phyloP scores from a whole-genome alignment of 2,329 filamentous ascomycete genomes.

The Podosphaera xanthii region DNA sequence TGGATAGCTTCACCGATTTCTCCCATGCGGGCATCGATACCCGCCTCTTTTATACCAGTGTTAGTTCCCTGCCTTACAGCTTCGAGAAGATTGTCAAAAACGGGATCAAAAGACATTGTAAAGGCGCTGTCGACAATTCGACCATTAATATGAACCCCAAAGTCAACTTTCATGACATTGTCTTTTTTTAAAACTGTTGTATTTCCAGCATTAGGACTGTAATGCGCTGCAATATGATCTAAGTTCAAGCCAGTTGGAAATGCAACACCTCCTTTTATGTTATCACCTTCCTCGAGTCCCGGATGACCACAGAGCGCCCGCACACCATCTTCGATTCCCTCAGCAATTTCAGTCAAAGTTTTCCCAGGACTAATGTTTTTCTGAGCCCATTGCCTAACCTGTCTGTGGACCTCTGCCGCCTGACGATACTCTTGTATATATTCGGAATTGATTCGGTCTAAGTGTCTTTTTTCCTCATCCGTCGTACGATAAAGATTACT shows the following conservation, averaged over 20 bases:
- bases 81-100: conserved; percentile 42
- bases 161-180: conserved; percentile 54
- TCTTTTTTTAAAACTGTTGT: conserved; percentile 43
- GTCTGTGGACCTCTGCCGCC: conserved; percentile 70
- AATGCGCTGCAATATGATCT: conserved; percentile 72
- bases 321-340: conserved; percentile 70
- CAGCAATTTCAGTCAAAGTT: conserved; percentile 58
- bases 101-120: conserved; percentile 43
- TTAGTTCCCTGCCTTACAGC: conserved; percentile 48
- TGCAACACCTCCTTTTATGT: conserved; percentile 57
- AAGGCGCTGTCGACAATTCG: conserved; percentile 51
- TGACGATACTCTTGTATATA: conserved; percentile 64
- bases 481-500: conserved; percentile 65
- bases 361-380: conserved; percentile 63
- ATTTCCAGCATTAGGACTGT: conserved; percentile 70
- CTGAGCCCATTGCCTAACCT: conserved; percentile 66
- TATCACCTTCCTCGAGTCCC: conserved; percentile 57
- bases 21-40: conserved; percentile 73
- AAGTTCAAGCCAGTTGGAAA: conserved; percentile 70
- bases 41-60: conserved; percentile 66
- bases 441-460: conserved; percentile 59
- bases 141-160: conserved; percentile 48
- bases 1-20: conserved; percentile 35
- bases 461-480: conserved; percentile 61
- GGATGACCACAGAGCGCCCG: conserved; percentile 54